Percentiles rank a stretch among this genome's conserved stretches.
Conservation (phyloP, 2,329 filamentous ascomycete genomes). For the Colletotrichum cuscutae region DNA sequence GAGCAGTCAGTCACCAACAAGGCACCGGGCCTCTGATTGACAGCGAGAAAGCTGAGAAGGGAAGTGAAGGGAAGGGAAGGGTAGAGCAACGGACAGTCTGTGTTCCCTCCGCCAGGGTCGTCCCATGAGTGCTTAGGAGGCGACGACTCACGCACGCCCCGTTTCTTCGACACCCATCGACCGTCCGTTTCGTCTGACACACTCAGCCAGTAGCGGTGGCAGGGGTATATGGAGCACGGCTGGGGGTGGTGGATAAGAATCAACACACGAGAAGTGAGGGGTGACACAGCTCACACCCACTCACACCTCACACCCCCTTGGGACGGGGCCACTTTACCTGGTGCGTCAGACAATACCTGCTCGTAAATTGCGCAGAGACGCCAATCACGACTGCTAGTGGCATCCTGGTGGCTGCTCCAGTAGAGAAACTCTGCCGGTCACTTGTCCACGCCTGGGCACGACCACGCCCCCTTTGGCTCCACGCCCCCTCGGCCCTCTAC, state of each 20-base stretch:
- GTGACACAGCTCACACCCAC: background rate
- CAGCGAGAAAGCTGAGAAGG: background rate
- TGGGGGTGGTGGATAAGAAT: slow-evolving; percentile 27
- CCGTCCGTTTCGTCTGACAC: slow-evolving; percentile 35
- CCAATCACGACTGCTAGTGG: slow-evolving; percentile 44
- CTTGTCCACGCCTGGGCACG: slow-evolving; percentile 36
- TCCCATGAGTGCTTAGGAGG: slow-evolving; percentile 27
- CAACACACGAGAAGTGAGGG: slow-evolving; percentile 22
- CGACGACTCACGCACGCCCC: slow-evolving; percentile 35
- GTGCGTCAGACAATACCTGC: slow-evolving; percentile 60
- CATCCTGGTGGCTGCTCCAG: slow-evolving; percentile 39
- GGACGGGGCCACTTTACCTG: slow-evolving; percentile 52
- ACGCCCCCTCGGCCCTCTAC: background rate
- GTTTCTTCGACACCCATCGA: slow-evolving; percentile 33
- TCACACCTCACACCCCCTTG: slow-evolving; percentile 35
- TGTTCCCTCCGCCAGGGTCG: slow-evolving; percentile 30
- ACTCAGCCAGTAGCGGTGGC: slow-evolving; percentile 26
- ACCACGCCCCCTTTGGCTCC: slow-evolving; percentile 38
- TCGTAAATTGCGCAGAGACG: slow-evolving; percentile 63
- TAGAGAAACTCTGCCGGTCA: slow-evolving; percentile 39
- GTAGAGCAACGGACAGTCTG: slow-evolving; percentile 27
- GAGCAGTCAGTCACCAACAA: slow-evolving; percentile 27
- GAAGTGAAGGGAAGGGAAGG: slow-evolving; percentile 15
- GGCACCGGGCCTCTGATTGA: slow-evolving; percentile 13
- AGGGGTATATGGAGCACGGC: slow-evolving; percentile 34